Evolutionary conservation across 2,329 filamentous ascomycete genomes (phyloP), one percentile per base, ranked within the genome.

Genomic region (Pestalotiopsis sp.): DNA sequence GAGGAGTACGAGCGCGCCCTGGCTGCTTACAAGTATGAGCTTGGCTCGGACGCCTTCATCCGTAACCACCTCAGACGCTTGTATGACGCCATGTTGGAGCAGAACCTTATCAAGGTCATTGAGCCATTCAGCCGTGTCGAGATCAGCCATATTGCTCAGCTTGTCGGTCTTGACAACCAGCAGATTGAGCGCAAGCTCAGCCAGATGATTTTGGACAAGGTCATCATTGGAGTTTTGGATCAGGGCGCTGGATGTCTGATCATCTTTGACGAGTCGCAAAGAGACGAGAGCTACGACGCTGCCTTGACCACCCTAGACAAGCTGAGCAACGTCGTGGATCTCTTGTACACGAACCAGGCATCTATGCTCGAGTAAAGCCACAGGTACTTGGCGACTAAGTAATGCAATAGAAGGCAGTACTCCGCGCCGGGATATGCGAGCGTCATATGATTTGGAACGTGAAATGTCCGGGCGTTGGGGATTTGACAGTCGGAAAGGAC

Each of bases 151-250:
- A 94, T 99, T 76, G 95, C 96, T 74, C 94, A 96, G 86, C 97
- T 98, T 92, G 96, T 99, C 66, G 95, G 95, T 52, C 87, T 99
- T 71, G 96, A 98, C 80, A 97, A 93, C 31, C 92, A 94, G 81
- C 95, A 98, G 84, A 96, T 99, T 70, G 97, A 99, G 89, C 91
- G 95, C 76, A 99, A 99, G 87, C 87, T 99, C 72, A 97, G 93
- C 60, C 97, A 99, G 87, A 99, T 99, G 97, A 99, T 99, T 78
- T 88, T 99, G 69, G 96, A 99, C 85, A 98, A 98, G 87, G 94
- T 98, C 77, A 98, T 99, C 78, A 94, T 98, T 74, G 96, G 97
- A 69, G 96, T 99, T 68, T 84, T 99, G 75, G 96, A 99, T 80
- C 96, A 99, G 83, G 96, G 96, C 64, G 93, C 94, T n/a, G 95